Conservation (phyloP, 352 stramenopile genomes). For the Globisporangium radiosum region DNA sequence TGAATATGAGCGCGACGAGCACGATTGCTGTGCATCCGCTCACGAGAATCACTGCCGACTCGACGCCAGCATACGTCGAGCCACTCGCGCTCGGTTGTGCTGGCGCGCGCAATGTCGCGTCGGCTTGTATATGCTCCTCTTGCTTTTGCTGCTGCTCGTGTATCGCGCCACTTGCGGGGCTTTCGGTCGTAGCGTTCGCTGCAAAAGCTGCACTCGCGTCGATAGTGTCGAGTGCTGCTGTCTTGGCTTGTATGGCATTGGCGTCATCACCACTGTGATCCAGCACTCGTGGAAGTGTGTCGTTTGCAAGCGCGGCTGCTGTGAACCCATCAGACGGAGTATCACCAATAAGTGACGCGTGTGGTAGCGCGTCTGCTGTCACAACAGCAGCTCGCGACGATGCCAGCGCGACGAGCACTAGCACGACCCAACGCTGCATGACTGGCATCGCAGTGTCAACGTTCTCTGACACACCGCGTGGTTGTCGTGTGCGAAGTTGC, state of each 20-base stretch:
- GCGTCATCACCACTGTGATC: slow-evolving; percentile 6
- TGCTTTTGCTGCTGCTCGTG: not conserved
- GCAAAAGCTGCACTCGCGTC: no score
- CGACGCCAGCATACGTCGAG: not conserved
- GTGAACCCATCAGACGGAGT: no score
- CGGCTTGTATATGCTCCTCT: not conserved
- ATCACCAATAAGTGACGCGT: no score
- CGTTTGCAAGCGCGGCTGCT: slow-evolving; percentile 30
- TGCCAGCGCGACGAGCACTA: slow-evolving; percentile 42
- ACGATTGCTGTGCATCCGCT: not conserved
- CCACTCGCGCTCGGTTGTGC: not conserved
- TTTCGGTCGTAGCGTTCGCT: no score
- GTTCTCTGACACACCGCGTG: no score
- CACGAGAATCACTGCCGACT: slow-evolving; percentile 2
- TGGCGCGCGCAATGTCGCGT: not conserved
- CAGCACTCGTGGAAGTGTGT: slow-evolving; percentile 29
- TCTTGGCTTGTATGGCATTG: not conserved
- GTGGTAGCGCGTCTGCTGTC: slow-evolving; percentile 20
- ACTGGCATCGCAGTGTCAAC: no score
- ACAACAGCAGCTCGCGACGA: slow-evolving; percentile 35
- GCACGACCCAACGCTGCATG: slow-evolving; percentile 32
- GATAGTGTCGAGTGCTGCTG: no score
- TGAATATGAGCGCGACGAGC: slow-evolving; percentile 1
- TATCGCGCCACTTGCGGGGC: no score
- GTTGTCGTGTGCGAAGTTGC: no score